phyloP scores from a whole-genome alignment of 163 green algal genomes.

The Volvox carteri region DNA sequence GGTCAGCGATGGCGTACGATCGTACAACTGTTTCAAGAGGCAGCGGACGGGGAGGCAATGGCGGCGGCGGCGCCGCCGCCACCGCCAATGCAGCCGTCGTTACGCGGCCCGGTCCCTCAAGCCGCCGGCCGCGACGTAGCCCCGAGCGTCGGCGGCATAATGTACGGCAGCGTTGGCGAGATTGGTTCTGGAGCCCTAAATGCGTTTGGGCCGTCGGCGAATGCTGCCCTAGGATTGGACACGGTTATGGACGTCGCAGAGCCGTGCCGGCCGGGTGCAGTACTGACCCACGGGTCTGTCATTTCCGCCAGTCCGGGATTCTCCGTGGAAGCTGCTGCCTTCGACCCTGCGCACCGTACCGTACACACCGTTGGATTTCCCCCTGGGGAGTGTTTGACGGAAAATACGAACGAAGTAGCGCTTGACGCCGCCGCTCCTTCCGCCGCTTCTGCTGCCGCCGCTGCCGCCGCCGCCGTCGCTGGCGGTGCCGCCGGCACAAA shows the following conservation, averaged over 20 bases:
- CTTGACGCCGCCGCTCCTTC: no score
- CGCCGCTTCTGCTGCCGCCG: no score
- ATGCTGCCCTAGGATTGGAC: neutral
- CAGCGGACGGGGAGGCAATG: neutral
- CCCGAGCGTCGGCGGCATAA: no score
- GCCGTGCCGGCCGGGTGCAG: no score
- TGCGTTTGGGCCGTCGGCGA: neutral
- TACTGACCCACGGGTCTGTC: slow-evolving; percentile 29
- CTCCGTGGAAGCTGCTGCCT: no score
- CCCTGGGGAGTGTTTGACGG: neutral
- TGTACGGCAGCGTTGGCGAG: neutral
- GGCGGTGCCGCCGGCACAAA: no score
- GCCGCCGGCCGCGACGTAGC: no score
- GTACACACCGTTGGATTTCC: neutral
- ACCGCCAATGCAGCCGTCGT: no score
- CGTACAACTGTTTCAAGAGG: neutral
- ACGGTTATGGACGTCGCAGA: neutral
- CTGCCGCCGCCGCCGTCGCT: no score
- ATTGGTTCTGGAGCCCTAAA: neutral
- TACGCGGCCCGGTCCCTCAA: no score
- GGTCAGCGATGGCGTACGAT: neutral
- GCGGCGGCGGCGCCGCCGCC: neutral
- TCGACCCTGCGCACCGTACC: neutral
- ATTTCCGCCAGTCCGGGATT: neutral
- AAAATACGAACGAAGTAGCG: no score